These are phyloP conservation scores for Blastobotrys muscicola DNA, from an alignment of 805 yeast species.

Conservation along the genomic window DNA sequence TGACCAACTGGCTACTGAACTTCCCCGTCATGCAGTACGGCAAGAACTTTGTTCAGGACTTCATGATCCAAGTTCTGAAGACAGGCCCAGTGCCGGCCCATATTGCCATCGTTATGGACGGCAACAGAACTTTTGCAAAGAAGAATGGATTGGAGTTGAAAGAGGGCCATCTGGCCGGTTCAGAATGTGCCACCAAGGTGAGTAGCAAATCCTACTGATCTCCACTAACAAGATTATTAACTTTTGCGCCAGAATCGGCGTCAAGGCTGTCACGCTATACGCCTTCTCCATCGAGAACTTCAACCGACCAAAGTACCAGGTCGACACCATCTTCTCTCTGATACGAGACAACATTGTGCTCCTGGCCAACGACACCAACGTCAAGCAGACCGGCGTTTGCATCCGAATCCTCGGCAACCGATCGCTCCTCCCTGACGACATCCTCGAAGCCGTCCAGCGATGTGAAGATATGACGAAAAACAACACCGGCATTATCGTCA, in stretches of 20 bases:
- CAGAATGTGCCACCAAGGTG: constrained; percentile 31
- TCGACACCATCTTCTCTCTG: constrained; percentile 63
- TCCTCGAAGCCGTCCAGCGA: constrained; percentile 48
- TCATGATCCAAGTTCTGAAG: constrained; percentile 31
- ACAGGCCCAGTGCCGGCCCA: constrained; percentile 84
- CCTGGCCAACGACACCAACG: constrained; percentile 14
- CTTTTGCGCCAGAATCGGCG: constrained; percentile 70
- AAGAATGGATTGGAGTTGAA: constrained; percentile 55
- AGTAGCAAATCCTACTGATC: no score
- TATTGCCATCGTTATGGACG: constrained; percentile 94
- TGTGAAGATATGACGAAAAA: constrained; percentile 55
- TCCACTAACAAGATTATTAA: constrained; percentile 42
- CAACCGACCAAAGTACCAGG: constrained; percentile 71
- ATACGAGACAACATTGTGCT: constrained; percentile 24
- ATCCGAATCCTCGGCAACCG: constrained; percentile 69
- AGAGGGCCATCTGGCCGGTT: constrained; percentile 90
- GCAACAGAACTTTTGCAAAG: constrained; percentile 83
- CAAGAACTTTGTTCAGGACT: constrained; percentile 17
- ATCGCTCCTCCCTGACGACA: constrained; percentile 57
- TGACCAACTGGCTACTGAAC: constrained; percentile 8
- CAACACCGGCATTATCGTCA: constrained; percentile 33
- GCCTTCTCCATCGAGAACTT: constrained; percentile 96
- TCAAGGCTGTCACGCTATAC: constrained; percentile 76
- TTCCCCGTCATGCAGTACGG: constrained; percentile 20
- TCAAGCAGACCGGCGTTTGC: constrained; percentile 7